Evolutionary conservation across 345 rosid genomes (phyloP).

Genomic region (Cochlearia excelsa): DNA sequence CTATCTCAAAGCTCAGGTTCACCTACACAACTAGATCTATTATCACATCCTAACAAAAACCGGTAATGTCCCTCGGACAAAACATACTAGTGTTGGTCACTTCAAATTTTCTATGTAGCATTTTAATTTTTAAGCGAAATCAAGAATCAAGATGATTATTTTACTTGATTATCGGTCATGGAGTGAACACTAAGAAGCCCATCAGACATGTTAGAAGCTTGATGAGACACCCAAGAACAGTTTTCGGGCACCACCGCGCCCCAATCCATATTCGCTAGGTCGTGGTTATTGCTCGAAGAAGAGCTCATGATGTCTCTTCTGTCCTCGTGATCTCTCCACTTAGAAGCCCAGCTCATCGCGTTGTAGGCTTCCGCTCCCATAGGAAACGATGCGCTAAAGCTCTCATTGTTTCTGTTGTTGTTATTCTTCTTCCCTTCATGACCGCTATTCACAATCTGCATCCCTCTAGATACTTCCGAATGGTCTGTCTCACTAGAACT

Average conservation of each 20-base stretch:
- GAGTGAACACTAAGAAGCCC: constrained; percentile 42
- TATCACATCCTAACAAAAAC: not conserved
- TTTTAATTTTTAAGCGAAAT: not conserved
- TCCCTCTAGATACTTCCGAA: constrained; percentile 22
- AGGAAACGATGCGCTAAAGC: constrained; percentile 35
- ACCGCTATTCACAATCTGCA: constrained; percentile 23
- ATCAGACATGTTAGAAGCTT: constrained; percentile 52
- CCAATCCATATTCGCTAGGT: constrained; percentile 38
- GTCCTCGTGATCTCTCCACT: constrained; percentile 44
- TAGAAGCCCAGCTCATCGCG: constrained; percentile 34
- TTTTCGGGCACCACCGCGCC: constrained; percentile 44
- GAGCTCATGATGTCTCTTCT: constrained; percentile 40
- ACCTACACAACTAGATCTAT: constrained; percentile 39
- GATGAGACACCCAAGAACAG: constrained; percentile 50
- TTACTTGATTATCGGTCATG: constrained; percentile 50
- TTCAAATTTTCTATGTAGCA: no score
- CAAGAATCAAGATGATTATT: not conserved
- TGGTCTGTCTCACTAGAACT: constrained; percentile 27
- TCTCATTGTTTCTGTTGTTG: constrained; percentile 11
- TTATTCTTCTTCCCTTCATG: constrained; percentile 19
- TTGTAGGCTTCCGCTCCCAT: constrained; percentile 34
- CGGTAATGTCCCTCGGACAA: not conserved
- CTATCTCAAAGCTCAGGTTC: constrained; percentile 68
- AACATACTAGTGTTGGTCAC: no score
- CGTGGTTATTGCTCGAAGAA: constrained; percentile 39